A percentile compares a stretch with the other conserved stretches of the same genome.
Evolutionary conservation across 352 stramenopile species (phyloP).

Genomic region (Globisporangium radiosum): DNA sequence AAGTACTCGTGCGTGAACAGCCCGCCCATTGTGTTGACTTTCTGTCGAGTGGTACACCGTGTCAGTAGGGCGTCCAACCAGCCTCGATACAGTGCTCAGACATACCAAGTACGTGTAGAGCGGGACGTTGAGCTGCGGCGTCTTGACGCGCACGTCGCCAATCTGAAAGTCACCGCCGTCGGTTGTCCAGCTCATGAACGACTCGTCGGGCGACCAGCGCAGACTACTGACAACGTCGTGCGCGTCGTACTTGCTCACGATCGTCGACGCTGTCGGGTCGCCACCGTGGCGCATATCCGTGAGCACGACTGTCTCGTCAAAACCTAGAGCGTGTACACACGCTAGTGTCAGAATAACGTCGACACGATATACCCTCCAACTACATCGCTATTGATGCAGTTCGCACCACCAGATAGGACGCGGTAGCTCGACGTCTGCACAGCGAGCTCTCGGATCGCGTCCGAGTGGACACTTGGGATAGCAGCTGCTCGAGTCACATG

Average conservation of each 20-base stretch:
- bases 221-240: conserved; percentile 79
- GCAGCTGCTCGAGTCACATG: conserved; percentile 20
- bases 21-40: conserved; percentile 35
- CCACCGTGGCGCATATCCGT: conserved; percentile 43
- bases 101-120: conserved; percentile 27
- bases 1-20: conserved; percentile 75
- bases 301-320: conserved; percentile 76
- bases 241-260: conserved; percentile 59
- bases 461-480: conserved; percentile 51
- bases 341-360: too few relatives aligned
- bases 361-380: too few relatives aligned
- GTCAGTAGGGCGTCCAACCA: not conserved
- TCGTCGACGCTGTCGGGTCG: conserved; percentile 23
- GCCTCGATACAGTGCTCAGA: not conserved
- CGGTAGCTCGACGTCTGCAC: conserved; percentile 23
- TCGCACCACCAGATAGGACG: conserved; percentile 37
- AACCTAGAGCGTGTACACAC: conserved; percentile 24
- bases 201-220: conserved; percentile 44
- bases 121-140: conserved; percentile 28
- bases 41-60: conserved; percentile 13
- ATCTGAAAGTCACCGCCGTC: conserved; percentile 74
- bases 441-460: conserved; percentile 70
- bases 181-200: conserved; percentile 73
- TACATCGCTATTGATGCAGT: not conserved
- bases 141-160: conserved; percentile 34